A percentile compares a stretch with the other conserved stretches of the same genome.
These are phyloP conservation scores for Thuja plicata DNA, from an alignment of 83 land plant species.

Conservation along the genomic window DNA sequence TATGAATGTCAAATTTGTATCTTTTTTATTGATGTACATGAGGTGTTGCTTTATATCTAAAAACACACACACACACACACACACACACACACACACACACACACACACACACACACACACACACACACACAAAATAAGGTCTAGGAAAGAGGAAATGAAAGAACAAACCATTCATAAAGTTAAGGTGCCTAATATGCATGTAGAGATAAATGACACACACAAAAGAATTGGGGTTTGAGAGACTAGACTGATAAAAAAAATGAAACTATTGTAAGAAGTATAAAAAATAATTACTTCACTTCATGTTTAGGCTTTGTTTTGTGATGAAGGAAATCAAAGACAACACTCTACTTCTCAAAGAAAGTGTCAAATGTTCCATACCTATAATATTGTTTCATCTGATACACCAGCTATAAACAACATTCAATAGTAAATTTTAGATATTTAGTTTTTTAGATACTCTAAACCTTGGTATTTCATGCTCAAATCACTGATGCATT, in stretches of 20 bases:
- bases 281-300: constrained; percentile 26
- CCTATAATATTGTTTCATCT: constrained; percentile 77
- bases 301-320: constrained; percentile 56
- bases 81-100: too few relatives aligned
- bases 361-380: constrained; percentile 61
- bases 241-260: too few relatives aligned
- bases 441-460: not conserved
- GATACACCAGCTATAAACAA: constrained; percentile 69
- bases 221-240: too few relatives aligned
- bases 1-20: too few relatives aligned
- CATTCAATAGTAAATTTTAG: not conserved
- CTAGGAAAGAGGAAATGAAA: not conserved
- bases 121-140: too few relatives aligned
- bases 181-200: not conserved
- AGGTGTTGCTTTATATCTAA: too few relatives aligned
- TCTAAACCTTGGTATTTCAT: not conserved
- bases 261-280: not conserved
- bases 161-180: not conserved
- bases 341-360: constrained; percentile 54
- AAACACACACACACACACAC: too few relatives aligned
- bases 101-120: too few relatives aligned
- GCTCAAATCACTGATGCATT: not conserved
- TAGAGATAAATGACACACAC: too few relatives aligned
- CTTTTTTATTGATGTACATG: too few relatives aligned
- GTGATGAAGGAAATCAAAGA: constrained; percentile 55